Base-by-base conservation (phyloP, 176 grass and related monocot species). In the Thalia dealbata region DNA sequence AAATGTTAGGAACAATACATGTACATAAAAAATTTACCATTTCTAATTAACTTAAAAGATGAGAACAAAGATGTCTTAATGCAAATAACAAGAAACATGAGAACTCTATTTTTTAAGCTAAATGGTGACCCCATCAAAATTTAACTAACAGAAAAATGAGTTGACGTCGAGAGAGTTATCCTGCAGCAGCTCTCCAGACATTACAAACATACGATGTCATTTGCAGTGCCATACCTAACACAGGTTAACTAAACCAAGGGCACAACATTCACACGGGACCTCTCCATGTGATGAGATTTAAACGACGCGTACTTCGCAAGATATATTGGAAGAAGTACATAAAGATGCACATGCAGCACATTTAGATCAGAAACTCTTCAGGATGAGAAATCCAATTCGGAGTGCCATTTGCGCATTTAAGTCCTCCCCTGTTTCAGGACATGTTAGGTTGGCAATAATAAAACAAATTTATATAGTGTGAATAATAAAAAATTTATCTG, bases 361-460 rank as follows among this genome's bases (percentile, higher is more conserved):
- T 28, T 63, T 23, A 11, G 22, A 29, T 27, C 10, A 63, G 0
- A 27, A 27, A 63, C 14, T 27, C 60, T 29, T 63, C 60, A 29
- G 26, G 24, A 52, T 14, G 25, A 63, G 60, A 14, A 3, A 64
- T 10, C 15, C 27, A 15, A 32, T 3, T 30, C 25, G 15, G 24
- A 30, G 13, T 32, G 26, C 14, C 26, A 64, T 35, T 14, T 28
- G 25, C 62, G 32, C 6, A 64, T 48, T 64, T 64, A 64, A 28
- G 62, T 64, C 28, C 62, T 64, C 28, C 62, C 62, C 62, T 64
- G 62, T 64, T 64, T 32, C 62, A 64, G 13, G 14, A 64, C 27
- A 18, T 30, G 27, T 32, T 30, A 28, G 4, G 26, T 32, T 32
- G 18, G 7, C 61, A 6, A 30, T 27, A 64, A 64, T 15, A 3